These are phyloP conservation scores for Diospyros kaki DNA, from an alignment of 148 eudicot species.

Conservation along the genomic window DNA sequence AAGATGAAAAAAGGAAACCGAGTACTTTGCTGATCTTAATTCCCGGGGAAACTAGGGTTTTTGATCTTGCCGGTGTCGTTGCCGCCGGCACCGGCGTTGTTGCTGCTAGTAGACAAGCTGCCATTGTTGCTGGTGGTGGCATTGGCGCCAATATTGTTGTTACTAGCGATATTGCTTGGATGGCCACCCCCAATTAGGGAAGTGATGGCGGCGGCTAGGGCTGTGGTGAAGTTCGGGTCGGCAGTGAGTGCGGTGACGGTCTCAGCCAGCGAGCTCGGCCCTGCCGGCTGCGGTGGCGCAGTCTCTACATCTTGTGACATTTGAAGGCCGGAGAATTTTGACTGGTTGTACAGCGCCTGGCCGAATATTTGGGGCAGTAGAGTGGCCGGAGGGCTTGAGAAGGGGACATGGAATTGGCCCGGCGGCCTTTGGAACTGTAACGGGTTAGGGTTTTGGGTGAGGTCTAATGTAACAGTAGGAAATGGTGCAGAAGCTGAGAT, in stretches of 20 bases:
- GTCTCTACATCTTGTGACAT: slow-evolving; percentile 22
- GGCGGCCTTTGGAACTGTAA: slow-evolving; percentile 23
- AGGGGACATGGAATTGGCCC: slow-evolving; percentile 23
- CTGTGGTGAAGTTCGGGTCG: slow-evolving; percentile 53
- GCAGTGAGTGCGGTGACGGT: slow-evolving; percentile 43
- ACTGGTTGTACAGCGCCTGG: slow-evolving; percentile 47
- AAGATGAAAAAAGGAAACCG: background rate
- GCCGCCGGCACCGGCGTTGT: slow-evolving; percentile 22
- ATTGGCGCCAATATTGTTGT: slow-evolving; percentile 1
- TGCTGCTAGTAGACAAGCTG: slow-evolving; percentile 17
- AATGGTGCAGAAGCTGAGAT: slow-evolving; percentile 60
- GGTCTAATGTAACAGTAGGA: slow-evolving; percentile 56
- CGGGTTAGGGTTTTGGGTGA: slow-evolving; percentile 42
- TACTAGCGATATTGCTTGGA: slow-evolving; percentile 12
- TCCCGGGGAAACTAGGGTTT: slow-evolving; percentile 7
- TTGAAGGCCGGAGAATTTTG: slow-evolving; percentile 61
- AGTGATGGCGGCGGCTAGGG: slow-evolving; percentile 48
- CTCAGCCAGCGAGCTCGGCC: slow-evolving; percentile 24
- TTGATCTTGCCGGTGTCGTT: slow-evolving; percentile 21
- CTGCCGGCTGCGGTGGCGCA: slow-evolving; percentile 8
- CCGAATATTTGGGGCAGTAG: slow-evolving; percentile 42
- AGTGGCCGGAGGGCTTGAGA: slow-evolving; percentile 17
- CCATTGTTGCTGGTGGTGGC: slow-evolving; percentile 24
- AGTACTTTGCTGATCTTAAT: background rate
- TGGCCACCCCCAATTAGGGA: slow-evolving; percentile 39